Evolutionary conservation across 352 stramenopile genomes (phyloP).

Genomic region (Globisporangium spinosum): DNA sequence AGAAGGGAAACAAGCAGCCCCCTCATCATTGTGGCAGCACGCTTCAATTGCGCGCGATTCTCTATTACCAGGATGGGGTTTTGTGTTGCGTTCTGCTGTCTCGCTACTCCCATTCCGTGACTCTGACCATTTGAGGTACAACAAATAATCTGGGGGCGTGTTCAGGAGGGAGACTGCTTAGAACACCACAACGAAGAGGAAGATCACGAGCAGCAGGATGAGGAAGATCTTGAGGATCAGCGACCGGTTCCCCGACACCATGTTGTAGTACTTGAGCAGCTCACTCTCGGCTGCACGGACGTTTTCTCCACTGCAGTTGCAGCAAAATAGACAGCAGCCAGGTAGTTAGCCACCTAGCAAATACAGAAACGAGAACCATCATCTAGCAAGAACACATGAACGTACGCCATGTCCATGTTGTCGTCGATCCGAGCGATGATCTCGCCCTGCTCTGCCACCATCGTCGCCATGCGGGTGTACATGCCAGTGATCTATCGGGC

Average conservation of each 20-base stretch:
- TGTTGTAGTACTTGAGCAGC: slow-evolving; percentile 83
- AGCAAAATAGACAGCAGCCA: background rate
- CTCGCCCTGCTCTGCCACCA: slow-evolving; percentile 78
- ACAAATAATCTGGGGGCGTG: background rate
- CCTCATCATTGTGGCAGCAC: too few relatives aligned
- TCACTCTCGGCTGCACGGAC: slow-evolving; percentile 69
- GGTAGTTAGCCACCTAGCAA: background rate
- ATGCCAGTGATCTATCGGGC: slow-evolving; percentile 69
- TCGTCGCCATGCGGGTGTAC: slow-evolving; percentile 84
- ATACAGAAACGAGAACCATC: background rate
- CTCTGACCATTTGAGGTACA: background rate
- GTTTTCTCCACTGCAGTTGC: slow-evolving; percentile 56
- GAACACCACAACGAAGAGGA: slow-evolving; percentile 75
- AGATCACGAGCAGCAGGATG: slow-evolving; percentile 77
- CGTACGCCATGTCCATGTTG: slow-evolving; percentile 86
- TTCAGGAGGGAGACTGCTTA: background rate
- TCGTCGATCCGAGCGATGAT: slow-evolving; percentile 83
- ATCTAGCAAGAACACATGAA: slow-evolving; percentile 20
- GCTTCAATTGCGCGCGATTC: background rate
- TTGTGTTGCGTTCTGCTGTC: background rate
- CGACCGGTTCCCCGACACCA: slow-evolving; percentile 74
- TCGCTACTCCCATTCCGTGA: background rate
- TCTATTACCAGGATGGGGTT: background rate
- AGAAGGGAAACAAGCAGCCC: background rate
- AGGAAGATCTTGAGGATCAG: slow-evolving; percentile 87